A percentile compares a stretch with the other conserved stretches of the same genome.
Evolutionary conservation across 73 alveolate genomes (phyloP).

Genomic region (Effrenium voratum): DNA sequence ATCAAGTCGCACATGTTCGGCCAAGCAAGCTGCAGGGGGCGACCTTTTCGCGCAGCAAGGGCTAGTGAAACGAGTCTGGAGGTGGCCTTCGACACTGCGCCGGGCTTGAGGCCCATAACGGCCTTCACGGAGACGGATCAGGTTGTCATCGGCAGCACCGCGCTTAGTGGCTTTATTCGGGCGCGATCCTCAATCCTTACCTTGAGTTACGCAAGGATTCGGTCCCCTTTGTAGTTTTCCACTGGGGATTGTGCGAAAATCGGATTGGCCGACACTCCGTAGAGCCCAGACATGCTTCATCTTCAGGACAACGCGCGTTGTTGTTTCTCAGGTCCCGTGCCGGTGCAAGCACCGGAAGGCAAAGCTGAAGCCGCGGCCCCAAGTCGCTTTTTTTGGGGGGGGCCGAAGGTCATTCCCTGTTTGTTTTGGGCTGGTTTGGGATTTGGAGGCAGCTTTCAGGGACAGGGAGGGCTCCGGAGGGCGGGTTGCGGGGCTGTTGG

Average conservation of each 20-base stretch:
- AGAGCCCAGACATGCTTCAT: background rate
- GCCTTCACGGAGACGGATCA: slow-evolving; percentile 50
- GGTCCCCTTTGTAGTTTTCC: too few species aligned
- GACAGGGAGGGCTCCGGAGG: too few species aligned
- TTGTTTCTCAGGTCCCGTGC: too few species aligned
- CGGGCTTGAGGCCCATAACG: slow-evolving; percentile 43
- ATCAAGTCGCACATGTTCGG: too few species aligned
- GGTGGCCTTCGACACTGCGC: background rate
- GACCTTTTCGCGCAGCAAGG: background rate
- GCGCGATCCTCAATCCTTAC: background rate
- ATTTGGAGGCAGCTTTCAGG: too few species aligned
- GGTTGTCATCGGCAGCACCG: slow-evolving; percentile 60
- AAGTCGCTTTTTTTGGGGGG: too few species aligned
- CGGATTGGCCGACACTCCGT: background rate
- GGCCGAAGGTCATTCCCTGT: too few species aligned
- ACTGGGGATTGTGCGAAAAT: background rate
- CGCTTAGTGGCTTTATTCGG: background rate
- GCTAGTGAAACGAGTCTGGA: background rate
- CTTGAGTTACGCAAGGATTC: too few species aligned
- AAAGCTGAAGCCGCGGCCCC: too few species aligned
- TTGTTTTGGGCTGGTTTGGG: too few species aligned
- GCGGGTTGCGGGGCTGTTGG: too few species aligned
- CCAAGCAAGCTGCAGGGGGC: background rate
- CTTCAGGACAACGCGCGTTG: background rate
- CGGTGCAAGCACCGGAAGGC: too few species aligned